phyloP scores from a whole-genome alignment of 306 rosid genomes.

The Potentilla sterilis region DNA sequence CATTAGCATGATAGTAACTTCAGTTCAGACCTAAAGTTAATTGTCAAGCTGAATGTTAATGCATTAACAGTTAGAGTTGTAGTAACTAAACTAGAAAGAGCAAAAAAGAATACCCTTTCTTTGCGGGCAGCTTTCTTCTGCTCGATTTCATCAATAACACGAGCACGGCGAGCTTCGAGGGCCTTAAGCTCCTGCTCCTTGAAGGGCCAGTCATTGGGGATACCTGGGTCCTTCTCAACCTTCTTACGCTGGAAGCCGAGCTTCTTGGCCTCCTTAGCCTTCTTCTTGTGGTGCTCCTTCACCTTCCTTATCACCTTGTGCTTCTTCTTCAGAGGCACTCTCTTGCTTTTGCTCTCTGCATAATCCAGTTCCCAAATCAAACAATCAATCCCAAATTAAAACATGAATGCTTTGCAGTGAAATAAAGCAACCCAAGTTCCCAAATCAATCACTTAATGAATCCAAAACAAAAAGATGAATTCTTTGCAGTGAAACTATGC shows the following conservation, averaged over 20 bases:
- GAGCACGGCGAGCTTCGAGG: conserved; percentile 78
- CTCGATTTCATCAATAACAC: conserved; percentile 65
- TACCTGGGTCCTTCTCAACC: conserved; percentile 97
- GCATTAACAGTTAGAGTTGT: neutral
- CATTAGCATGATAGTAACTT: neutral
- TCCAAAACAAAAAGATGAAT: neutral
- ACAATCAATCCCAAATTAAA: neutral
- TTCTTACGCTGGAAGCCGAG: conserved; percentile 53
- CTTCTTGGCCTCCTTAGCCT: conserved; percentile 92
- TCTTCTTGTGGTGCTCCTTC: conserved; percentile 79
- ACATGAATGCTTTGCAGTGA: neutral
- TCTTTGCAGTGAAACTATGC: neutral
- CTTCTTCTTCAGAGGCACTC: conserved; percentile 76
- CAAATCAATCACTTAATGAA: neutral
- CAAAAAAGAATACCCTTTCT: conserved; percentile 59
- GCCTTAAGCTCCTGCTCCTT: conserved; percentile 95
- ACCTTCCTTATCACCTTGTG: conserved; percentile 82
- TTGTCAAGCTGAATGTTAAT: neutral
- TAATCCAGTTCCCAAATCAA: neutral
- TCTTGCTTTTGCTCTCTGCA: conserved; percentile 97
- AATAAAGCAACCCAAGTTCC: neutral
- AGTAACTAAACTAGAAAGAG: neutral
- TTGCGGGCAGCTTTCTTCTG: conserved; percentile 88
- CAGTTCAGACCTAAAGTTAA: neutral
- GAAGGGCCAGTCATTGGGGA: conserved; percentile 97